phyloP scores from a whole-genome alignment of 2,329 filamentous ascomycete genomes.

The Diaporthe velutina region DNA sequence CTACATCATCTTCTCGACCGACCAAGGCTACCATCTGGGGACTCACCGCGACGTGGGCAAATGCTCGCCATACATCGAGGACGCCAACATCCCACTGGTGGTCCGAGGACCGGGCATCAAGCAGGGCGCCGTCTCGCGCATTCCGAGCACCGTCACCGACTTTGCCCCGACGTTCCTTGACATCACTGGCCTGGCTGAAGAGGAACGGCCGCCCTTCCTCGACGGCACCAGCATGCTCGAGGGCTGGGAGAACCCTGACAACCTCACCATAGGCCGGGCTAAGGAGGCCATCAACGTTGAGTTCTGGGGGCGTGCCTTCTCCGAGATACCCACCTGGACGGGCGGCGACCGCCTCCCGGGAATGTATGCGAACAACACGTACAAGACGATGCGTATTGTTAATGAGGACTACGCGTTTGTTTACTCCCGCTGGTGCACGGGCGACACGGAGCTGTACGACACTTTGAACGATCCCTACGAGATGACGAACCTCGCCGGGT shows the following conservation, averaged over 20 bases:
- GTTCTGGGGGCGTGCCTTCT: conserved; percentile 62
- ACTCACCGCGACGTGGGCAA: conserved; percentile 51
- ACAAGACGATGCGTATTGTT: conserved; percentile 69
- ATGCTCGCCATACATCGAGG: conserved; percentile 68
- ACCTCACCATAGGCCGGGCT: conserved; percentile 43
- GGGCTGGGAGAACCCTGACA: conserved; percentile 37
- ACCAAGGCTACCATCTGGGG: conserved; percentile 9
- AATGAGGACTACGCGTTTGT: conserved; percentile 68
- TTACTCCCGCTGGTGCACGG: conserved; percentile 77
- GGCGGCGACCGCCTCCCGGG: conserved; percentile 44
- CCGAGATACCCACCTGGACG: conserved; percentile 45
- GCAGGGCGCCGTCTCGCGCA: conserved; percentile 53
- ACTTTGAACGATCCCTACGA: conserved; percentile 64
- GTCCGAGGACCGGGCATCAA: conserved; percentile 70
- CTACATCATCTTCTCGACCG: conserved; percentile 23
- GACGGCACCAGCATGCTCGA: conserved; percentile 63
- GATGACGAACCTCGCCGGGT: conserved; percentile 58
- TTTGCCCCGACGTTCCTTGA: conserved; percentile 71
- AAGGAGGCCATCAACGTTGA: conserved; percentile 71
- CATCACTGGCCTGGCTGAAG: conserved; percentile 51
- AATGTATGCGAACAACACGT: conserved; percentile 62
- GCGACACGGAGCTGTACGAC: conserved; percentile 76
- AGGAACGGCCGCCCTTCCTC: conserved; percentile 64
- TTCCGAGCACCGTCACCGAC: conserved; percentile 73
- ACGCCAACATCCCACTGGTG: conserved; percentile 70